Percentiles rank a stretch among this genome's conserved stretches.
Conservation (phyloP, 2,329 filamentous ascomycete genomes). For the Periconia sp. region DNA sequence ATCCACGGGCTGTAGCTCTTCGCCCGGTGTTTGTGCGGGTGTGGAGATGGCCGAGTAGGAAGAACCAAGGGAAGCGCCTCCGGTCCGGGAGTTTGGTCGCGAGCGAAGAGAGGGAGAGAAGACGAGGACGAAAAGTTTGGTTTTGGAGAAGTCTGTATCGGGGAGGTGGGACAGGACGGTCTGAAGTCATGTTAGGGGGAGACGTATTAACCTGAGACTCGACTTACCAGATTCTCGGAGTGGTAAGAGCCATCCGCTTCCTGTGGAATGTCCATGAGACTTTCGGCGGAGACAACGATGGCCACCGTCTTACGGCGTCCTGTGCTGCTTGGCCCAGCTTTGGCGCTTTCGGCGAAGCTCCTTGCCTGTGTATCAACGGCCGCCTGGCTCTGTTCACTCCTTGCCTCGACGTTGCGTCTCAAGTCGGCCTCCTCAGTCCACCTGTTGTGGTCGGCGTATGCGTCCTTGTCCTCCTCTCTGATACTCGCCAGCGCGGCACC, state of each 20-base stretch:
- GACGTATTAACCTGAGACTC: not conserved
- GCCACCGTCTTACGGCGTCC: conserved; percentile 70
- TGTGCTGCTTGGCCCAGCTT: conserved; percentile 20
- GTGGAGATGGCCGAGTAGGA: conserved; percentile 84
- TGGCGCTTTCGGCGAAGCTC: conserved; percentile 34
- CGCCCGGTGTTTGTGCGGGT: conserved; percentile 67
- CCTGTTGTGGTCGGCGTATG: conserved; percentile 81
- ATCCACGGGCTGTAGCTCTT: conserved; percentile 54
- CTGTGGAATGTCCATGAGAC: conserved; percentile 56
- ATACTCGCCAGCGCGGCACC: conserved; percentile 82
- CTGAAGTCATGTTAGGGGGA: conserved; percentile 35
- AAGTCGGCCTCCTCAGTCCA: conserved; percentile 90
- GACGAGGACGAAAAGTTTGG: conserved; percentile 84
- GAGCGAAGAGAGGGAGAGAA: conserved; percentile 82
- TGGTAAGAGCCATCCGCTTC: conserved; percentile 59
- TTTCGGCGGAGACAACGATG: conserved; percentile 82
- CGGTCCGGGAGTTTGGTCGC: conserved; percentile 45
- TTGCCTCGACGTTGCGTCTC: conserved; percentile 50
- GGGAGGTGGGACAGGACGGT: conserved; percentile 85
- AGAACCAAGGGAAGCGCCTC: conserved; percentile 67
- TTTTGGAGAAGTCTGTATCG: conserved; percentile 69
- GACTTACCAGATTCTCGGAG: conserved; percentile 79
- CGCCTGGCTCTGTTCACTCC: conserved; percentile 35
- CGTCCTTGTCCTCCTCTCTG: conserved; percentile 77
- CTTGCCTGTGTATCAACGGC: conserved; percentile 37